phyloP scores from a whole-genome alignment of 192 early-diverging fungal species.

The Dimargaris cristalligena region DNA sequence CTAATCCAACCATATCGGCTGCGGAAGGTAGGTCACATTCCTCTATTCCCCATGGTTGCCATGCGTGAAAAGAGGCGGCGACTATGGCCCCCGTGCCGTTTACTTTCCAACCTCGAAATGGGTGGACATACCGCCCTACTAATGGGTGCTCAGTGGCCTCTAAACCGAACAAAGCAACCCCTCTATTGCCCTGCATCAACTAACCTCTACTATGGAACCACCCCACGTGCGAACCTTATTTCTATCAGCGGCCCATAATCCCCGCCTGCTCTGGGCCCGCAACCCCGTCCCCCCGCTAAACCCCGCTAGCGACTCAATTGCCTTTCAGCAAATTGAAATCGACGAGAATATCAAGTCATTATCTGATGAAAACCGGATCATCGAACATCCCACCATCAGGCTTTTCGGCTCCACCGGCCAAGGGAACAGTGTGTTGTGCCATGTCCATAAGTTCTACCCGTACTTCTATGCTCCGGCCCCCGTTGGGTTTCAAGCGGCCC shows the following conservation, averaged over 20 bases:
- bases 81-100: too few relatives aligned
- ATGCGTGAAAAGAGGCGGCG: too few relatives aligned
- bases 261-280: not conserved
- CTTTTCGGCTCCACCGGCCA: slow-evolving; percentile 79
- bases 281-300: not conserved
- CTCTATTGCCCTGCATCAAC: too few relatives aligned
- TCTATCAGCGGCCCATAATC: not conserved
- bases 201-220: too few relatives aligned
- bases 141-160: too few relatives aligned
- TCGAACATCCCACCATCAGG: slow-evolving; percentile 42
- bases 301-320: slow-evolving; percentile 16
- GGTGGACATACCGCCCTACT: too few relatives aligned
- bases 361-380: slow-evolving; percentile 21
- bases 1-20: too few relatives aligned
- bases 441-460: slow-evolving; percentile 76
- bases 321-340: slow-evolving; percentile 93
- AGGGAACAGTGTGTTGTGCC: slow-evolving; percentile 81
- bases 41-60: too few relatives aligned
- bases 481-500: slow-evolving; percentile 40
- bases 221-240: not conserved
- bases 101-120: too few relatives aligned
- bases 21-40: too few relatives aligned
- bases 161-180: too few relatives aligned
- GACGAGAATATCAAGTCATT: slow-evolving; percentile 75
- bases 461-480: slow-evolving; percentile 94